Base-by-base conservation (phyloP, 306 rosid genomes). In the Cicer bijugum region DNA sequence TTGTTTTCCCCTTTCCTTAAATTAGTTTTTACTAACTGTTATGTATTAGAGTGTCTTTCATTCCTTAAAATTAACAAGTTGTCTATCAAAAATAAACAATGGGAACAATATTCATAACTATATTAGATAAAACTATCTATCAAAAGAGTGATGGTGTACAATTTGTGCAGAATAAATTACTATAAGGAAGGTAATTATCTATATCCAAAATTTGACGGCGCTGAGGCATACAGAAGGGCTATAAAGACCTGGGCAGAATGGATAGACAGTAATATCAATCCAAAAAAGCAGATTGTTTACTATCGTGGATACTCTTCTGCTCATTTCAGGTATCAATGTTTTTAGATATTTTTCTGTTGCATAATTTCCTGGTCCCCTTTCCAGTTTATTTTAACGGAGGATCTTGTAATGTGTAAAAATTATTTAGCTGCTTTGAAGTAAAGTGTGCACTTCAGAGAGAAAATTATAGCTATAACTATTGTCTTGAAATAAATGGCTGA, bases 281-380 rank as follows among this genome's bases (percentile, higher is more conserved):
- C 97, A 35, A 59, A 52, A 71, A 88, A 85, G 68, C 93, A 91
- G 83, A 69, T 84, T 66, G 90, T 95, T 59, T 86, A 91, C 85
- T 91, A 95, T 71, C 94, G 99, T 9, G 99, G 99, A 52, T 95
- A 95, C 83, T 95, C 97, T 44, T 75, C 92, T 56, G 89, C 97
- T 38, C 99, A 95, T 90, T 95, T 95, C 87, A 86, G 97, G 97
- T 94, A 80, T 80, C 40, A 47, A 44, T 51, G 19, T 42, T 47
- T 70, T 53, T 35, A 59, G 50, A 15, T 47, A 19, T 33, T 38
- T 42, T 75, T 56, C 12, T 28, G 7, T 63, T 12, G 12, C 79
- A 65, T 56, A 48, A 47, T 12, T 64, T 52, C 62, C 43, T n/a
- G 47, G 40, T 6, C 20, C 52, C 75, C 43, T 40, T 72, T 69